Conservation (phyloP, 2,329 filamentous ascomycete species). For the Phaeosphaeriaceae sp. region DNA sequence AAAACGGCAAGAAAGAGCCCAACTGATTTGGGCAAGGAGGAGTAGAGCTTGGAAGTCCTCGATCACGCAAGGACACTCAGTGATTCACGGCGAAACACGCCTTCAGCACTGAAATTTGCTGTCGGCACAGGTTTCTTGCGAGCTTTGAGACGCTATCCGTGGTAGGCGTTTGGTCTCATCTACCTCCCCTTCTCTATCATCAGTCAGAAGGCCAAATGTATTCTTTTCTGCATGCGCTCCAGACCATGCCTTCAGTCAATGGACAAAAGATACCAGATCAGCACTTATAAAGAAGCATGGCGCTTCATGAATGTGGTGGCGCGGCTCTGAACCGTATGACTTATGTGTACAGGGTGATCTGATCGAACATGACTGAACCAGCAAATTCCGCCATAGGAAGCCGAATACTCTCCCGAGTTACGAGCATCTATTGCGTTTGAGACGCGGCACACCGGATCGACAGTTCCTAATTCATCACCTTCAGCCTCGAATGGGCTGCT, state of each 20-base stretch:
- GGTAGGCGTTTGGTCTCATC: neutral
- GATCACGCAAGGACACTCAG: neutral
- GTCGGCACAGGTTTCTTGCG: neutral
- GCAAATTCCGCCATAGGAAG: neutral
- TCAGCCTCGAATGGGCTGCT: slow-evolving; percentile 5
- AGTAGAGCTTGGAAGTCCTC: neutral
- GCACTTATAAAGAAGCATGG: too few species aligned
- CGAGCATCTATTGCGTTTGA: slow-evolving; percentile 13
- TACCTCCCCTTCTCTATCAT: neutral
- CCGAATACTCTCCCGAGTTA: neutral
- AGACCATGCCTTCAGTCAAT: neutral
- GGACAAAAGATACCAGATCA: neutral
- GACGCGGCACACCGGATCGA: slow-evolving; percentile 12
- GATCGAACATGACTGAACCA: neutral
- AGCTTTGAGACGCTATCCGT: neutral
- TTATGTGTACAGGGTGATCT: neutral
- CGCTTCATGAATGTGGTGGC: neutral
- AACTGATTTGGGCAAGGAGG: neutral
- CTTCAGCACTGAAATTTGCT: neutral
- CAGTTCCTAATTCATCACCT: slow-evolving; percentile 4
- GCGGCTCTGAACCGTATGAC: neutral
- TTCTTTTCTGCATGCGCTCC: neutral
- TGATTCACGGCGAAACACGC: slow-evolving; percentile 1
- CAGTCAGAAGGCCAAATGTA: neutral
- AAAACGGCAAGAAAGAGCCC: neutral